Base-by-base conservation (phyloP, 345 rosid genomes). In the Mercurialis annua region DNA sequence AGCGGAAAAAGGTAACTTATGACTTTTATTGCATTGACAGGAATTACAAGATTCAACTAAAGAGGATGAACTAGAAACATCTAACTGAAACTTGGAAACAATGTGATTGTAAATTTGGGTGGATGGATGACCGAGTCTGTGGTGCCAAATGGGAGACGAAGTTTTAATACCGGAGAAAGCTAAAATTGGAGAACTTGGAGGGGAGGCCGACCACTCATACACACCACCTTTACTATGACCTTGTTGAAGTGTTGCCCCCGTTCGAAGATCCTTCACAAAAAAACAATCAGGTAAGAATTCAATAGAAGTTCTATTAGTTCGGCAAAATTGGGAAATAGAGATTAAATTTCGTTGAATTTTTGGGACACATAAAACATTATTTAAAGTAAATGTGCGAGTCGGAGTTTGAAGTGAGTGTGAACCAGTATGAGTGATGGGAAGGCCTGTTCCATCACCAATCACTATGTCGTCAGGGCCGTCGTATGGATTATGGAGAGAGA, bases 1-100 rank as follows among this genome's bases (percentile, higher is more conserved):
- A 1, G 1, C 6, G 6, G 14, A 1, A 16, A 67, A 61, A 0
- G 63, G 42, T 4, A 73, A 34, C 10, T 11, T 21, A 7, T 61
- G 58, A 53, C 62, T 67, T 53, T 52, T 73, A 42, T 60, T 60
- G 17, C 76, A 59, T 9, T 4, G 20, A 12, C 30, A 73, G 0
- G 18, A n/a, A 42, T 66, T 4, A n/a, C 42, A 66, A 21, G n/a
- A n/a, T n/a, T n/a, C 9, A 2, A 3, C 30, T 46, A 17, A 10
- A 3, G 6, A 9, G 21, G 23, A 8, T 12, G 29, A 1, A 6
- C 23, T 11, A 0, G 18, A 26, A 7, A 3, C 10, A 27, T 7
- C 10, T 10, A 40, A 40, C 5, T 40, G 43, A 40, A 40, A 40
- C 7, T 53, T 55, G 10, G 14, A 55, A 14, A 55, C 0, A 0